A percentile compares a stretch with the other conserved stretches of the same genome.
phyloP scores from a whole-genome alignment of 2,329 filamentous ascomycete genomes.

The Septoria linicola region DNA sequence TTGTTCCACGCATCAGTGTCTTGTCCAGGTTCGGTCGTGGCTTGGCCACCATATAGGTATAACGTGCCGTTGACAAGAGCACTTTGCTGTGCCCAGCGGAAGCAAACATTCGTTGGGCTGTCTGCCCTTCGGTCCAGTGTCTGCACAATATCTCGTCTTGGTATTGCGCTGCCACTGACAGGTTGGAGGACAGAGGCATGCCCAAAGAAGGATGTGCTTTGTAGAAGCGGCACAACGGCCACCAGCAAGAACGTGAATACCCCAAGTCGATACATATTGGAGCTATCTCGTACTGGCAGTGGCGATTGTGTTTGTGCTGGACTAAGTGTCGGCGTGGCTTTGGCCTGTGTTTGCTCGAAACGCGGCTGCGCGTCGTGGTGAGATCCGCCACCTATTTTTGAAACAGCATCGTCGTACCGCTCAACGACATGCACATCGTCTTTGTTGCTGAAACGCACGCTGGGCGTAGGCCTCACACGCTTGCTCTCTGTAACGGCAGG shows the following conservation, averaged over 20 bases:
- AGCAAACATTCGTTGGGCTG: constrained; percentile 59
- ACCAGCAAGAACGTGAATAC: constrained; percentile 31
- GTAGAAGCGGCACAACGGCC: constrained; percentile 32
- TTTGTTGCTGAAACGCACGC: constrained; percentile 33
- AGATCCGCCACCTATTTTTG: constrained; percentile 15
- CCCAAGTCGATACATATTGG: constrained; percentile 32
- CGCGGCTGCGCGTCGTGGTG: constrained; percentile 7
- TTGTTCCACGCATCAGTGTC: constrained; percentile 70
- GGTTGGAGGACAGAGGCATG: constrained; percentile 31
- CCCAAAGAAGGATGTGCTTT: constrained; percentile 27
- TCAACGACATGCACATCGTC: constrained; percentile 32
- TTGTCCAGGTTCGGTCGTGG: constrained; percentile 59
- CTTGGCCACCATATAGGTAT: constrained; percentile 73
- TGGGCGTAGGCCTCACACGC: constrained; percentile 15
- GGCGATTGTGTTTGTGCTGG: constrained; percentile 22
- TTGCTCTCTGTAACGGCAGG: neutral
- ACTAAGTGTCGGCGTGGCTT: constrained; percentile 1
- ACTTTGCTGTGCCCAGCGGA: constrained; percentile 65
- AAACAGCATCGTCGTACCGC: constrained; percentile 26
- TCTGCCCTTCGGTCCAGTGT: constrained; percentile 27
- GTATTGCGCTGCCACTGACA: constrained; percentile 35
- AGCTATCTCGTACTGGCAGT: constrained; percentile 21
- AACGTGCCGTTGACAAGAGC: constrained; percentile 72
- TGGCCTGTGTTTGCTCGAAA: neutral
- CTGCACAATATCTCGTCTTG: constrained; percentile 18